Percentiles rank a stretch among this genome's conserved stretches.
Conservation (phyloP, 2,329 filamentous ascomycete species). For the Aureobasidium pullulans region DNA sequence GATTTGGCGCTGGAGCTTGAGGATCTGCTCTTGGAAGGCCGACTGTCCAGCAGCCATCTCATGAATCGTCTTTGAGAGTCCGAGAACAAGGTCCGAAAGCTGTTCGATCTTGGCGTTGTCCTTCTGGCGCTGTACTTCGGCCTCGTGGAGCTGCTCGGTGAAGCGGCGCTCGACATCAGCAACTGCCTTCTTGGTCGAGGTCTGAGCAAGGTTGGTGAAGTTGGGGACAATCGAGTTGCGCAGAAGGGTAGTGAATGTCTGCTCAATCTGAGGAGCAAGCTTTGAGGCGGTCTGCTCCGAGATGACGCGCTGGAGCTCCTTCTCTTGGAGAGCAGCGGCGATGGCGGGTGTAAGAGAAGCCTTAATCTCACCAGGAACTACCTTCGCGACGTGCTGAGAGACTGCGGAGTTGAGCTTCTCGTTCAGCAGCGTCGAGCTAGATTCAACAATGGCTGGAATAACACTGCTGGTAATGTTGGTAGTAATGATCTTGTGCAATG, state of each 20-base stretch:
- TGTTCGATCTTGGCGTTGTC: constrained; percentile 64
- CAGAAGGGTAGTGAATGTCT: constrained; percentile 56
- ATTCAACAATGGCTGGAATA: constrained; percentile 64
- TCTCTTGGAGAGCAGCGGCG: constrained; percentile 61
- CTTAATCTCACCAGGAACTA: constrained; percentile 65
- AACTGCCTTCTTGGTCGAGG: constrained; percentile 58
- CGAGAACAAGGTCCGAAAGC: constrained; percentile 59
- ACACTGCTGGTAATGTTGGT: constrained; percentile 68
- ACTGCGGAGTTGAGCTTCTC: constrained; percentile 65
- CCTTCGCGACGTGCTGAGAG: constrained; percentile 48
- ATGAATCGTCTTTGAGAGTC: constrained; percentile 61
- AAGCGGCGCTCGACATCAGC: constrained; percentile 60
- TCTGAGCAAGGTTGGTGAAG: constrained; percentile 45
- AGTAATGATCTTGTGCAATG: constrained; percentile 67
- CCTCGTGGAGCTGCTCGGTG: constrained; percentile 43
- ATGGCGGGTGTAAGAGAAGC: constrained; percentile 61
- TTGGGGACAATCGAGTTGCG: constrained; percentile 36
- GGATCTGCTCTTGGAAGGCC: constrained; percentile 55
- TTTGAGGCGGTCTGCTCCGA: constrained; percentile 63
- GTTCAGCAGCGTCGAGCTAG: constrained; percentile 60
- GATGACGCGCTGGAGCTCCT: constrained; percentile 64
- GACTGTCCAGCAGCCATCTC: constrained; percentile 62
- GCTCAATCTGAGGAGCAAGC: constrained; percentile 61
- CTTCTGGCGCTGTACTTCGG: constrained; percentile 44
- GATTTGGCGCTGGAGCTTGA: constrained; percentile 31